Evolutionary conservation across 2,329 filamentous ascomycete genomes (phyloP), one percentile per base, ranked within the genome.

Genomic region (Aspergillus viridinutans): DNA sequence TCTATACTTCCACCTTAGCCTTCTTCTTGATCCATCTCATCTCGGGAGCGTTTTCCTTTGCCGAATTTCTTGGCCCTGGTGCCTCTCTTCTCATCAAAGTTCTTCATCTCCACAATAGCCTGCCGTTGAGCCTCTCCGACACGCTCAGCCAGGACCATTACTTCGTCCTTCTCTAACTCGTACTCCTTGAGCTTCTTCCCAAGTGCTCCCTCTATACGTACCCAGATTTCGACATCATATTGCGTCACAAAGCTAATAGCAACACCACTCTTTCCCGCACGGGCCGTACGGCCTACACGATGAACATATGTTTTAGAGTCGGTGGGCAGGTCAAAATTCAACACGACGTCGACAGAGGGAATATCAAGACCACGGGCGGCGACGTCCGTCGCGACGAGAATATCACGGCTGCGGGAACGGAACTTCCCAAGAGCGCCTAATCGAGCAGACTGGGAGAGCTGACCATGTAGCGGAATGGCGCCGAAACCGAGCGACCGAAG

Each of bases 281-380:
- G 85, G 0, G 92, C 92, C 0, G 92, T 96, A 64, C 92, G 88
- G 21, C 92, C 92, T 1, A 96, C 91, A 53, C 92, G 84, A 74
- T 96, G 92, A 32, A 96, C 89, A 67, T 96, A 96, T 0, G 92
- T 96, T 75, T 96, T 95, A 66, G 85, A 90, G 74, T 96, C 90
- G 21, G 85, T 83, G 0, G 92, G 90, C 2, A 96, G 76, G 67
- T 96, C 92, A 63, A 87, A 90, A 75, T 96, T 96, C 63, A 96
- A 73, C 2, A 97, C 90, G 0, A 93, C 78, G 63, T 96, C 91
- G 12, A 97, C 92, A n/a, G 85, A 88, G 12, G 92, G 92, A 49
- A 97, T 96, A 78, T 97, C 92, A 6, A 97, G 81, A 81, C 92
- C 93, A 71, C 92, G 87, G 1, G 92, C 90, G 1, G 92, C 92